A percentile compares a stretch with the other conserved stretches of the same genome.
Evolutionary conservation across 2,329 filamentous ascomycete species (phyloP).

Genomic region (Thielaviopsis ethacetica): DNA sequence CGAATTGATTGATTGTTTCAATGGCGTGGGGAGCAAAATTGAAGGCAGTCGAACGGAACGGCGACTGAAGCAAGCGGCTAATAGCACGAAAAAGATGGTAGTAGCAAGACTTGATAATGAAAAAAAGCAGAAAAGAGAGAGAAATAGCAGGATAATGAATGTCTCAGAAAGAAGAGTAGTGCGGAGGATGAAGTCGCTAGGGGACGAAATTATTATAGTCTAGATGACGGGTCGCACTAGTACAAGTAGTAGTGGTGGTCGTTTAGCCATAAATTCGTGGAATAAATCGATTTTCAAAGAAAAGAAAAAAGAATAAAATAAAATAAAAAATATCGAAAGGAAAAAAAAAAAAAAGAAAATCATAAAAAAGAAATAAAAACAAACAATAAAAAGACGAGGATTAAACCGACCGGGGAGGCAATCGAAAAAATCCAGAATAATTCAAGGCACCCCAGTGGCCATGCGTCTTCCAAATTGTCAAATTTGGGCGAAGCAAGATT

Average conservation of each 20-base stretch:
- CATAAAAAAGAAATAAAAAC: not conserved
- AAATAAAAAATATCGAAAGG: not conserved
- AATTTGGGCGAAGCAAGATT: not conserved
- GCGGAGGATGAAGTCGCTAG: not conserved
- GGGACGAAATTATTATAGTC: not conserved
- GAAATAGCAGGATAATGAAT: not conserved
- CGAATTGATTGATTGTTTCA: not conserved
- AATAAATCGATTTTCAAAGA: not conserved
- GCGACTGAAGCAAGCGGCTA: not conserved
- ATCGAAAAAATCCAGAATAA: not conserved
- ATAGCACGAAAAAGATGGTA: not conserved
- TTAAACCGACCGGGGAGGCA: not conserved
- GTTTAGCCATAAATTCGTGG: not conserved
- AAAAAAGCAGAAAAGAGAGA: not conserved
- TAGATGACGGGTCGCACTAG: not conserved
- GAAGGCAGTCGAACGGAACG: not conserved
- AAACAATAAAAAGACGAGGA: not conserved
- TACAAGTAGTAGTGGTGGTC: not conserved
- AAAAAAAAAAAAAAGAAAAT: not conserved
- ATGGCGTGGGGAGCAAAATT: not conserved
- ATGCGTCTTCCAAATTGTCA: conserved; percentile 7
- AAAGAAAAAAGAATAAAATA: too few species aligned
- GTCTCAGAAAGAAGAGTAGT: not conserved
- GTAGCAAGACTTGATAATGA: not conserved
- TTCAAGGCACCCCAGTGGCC: not conserved